Conservation (phyloP, 2,329 filamentous ascomycete genomes). For the Sarocladiaceae sp. region DNA sequence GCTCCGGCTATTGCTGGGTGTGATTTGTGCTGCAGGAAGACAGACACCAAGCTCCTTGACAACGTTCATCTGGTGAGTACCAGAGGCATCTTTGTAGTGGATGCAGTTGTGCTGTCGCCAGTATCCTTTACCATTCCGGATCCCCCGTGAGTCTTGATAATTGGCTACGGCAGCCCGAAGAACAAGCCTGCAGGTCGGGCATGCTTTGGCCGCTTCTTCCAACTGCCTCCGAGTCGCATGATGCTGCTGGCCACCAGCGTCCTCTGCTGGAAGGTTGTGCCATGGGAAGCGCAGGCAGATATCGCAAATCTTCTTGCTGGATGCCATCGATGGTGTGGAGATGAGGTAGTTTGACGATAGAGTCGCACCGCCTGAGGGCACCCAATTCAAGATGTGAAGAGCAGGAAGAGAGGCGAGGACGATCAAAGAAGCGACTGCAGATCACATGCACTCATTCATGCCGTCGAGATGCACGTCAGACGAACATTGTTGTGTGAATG, state of each 20-base stretch:
- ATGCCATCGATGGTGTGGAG: neutral
- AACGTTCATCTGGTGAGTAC: neutral
- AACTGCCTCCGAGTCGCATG: neutral
- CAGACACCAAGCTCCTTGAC: neutral
- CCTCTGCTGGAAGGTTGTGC: conserved; percentile 1
- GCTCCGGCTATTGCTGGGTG: neutral
- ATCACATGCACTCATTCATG: neutral
- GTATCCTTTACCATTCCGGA: neutral
- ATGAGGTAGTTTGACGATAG: no score
- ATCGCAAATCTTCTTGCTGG: neutral
- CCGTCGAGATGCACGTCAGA: neutral
- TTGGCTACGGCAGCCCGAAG: neutral
- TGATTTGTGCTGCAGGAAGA: neutral
- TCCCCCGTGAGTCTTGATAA: neutral
- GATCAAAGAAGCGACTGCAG: neutral
- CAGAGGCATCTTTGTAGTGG: neutral
- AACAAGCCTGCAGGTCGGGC: neutral
- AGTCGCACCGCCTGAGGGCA: no score
- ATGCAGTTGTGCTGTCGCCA: conserved; percentile 5
- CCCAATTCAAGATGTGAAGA: no score
- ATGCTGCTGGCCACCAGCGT: neutral
- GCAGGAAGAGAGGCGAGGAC: neutral
- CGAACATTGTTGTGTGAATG: neutral
- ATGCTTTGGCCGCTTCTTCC: neutral
- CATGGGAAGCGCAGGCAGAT: neutral